Base-by-base conservation (phyloP, 768 basidiomycete genomes). In the Phanerochaete carnosa region DNA sequence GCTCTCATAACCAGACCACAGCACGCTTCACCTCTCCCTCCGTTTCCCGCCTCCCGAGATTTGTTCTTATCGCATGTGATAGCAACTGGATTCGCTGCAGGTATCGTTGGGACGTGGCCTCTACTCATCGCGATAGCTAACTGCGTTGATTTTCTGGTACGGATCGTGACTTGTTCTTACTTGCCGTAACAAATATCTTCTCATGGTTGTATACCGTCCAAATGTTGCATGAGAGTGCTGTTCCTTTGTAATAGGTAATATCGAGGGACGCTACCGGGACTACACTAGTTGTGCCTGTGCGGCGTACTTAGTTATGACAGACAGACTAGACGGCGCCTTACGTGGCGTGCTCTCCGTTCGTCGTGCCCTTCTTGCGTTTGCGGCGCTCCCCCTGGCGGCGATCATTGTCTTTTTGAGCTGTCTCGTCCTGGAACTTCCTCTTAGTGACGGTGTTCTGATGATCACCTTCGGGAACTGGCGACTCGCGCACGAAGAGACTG, bases 401-500 rank as follows among this genome's bases (percentile, higher is more conserved):
- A n/a, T 51, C 30, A 12, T 52, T 56, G 35, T 26, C 60, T 28
- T 51, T 60, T 9, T 58, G 30, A 6, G 35, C 54, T 8, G n/a
- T 61, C 62, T 39, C 60, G 23, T 58, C 66, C 68, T 57, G 64
- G 66, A 52, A 25, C 59, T 64, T 49, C 50, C 60, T 29, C 43
- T 62, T 22, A 46, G 28, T 54, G 19, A 37, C 22, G 32, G n/a
- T 46, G 59, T 35, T 50, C 53, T 39, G 60, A 54, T 61, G 47
- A 52, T 29, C 15, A 32, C 22, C 51, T 35, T 50, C 35, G 43
- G 60, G 33, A 26, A 49, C 23, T 28, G 52, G 56, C 28, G 57
- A 59, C 15, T 52, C 62, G 25, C 63, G 59, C n/a, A 93, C 77
- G 70, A 98, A 95, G 91, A 97, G n/a, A 92, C 88, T 64, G 25